Conservation (phyloP, 768 basidiomycete genomes). For the Tylopilus vinaceipallidus region DNA sequence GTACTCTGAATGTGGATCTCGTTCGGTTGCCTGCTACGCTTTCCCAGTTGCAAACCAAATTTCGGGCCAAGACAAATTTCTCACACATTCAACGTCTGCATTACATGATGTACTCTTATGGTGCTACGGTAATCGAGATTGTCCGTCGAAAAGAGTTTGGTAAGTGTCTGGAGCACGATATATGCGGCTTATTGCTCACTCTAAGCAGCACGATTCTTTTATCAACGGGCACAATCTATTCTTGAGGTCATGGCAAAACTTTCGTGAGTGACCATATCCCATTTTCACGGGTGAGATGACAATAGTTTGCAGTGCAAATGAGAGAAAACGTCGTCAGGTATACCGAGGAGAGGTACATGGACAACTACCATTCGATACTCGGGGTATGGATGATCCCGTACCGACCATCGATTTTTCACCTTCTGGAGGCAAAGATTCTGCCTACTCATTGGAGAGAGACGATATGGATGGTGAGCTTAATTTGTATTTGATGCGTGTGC, state of each 20-base stretch:
- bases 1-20: conserved; percentile 77
- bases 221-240: conserved; percentile 75
- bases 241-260: conserved; percentile 86
- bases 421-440: conserved; percentile 55
- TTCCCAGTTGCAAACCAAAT: conserved; percentile 62
- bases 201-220: conserved; percentile 68
- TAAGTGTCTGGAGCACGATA: conserved; percentile 34
- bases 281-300: conserved; percentile 5
- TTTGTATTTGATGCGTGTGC: conserved; percentile 37
- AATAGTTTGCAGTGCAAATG: conserved; percentile 51
- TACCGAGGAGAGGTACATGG: conserved; percentile 83
- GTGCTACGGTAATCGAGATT: conserved; percentile 86
- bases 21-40: conserved; percentile 69
- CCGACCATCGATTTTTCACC: conserved; percentile 81
- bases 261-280: conserved; percentile 52
- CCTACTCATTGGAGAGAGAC: conserved; percentile 64
- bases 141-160: conserved; percentile 89
- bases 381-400: conserved; percentile 77
- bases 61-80: conserved; percentile 80
- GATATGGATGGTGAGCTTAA: conserved; percentile 68
- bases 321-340: conserved; percentile 80
- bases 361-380: conserved; percentile 82
- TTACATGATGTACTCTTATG: conserved; percentile 89
- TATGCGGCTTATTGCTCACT: conserved; percentile 7
- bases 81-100: conserved; percentile 89